Base-by-base conservation (phyloP, 2,329 filamentous ascomycete genomes). In the Alternaria ethzedia region DNA sequence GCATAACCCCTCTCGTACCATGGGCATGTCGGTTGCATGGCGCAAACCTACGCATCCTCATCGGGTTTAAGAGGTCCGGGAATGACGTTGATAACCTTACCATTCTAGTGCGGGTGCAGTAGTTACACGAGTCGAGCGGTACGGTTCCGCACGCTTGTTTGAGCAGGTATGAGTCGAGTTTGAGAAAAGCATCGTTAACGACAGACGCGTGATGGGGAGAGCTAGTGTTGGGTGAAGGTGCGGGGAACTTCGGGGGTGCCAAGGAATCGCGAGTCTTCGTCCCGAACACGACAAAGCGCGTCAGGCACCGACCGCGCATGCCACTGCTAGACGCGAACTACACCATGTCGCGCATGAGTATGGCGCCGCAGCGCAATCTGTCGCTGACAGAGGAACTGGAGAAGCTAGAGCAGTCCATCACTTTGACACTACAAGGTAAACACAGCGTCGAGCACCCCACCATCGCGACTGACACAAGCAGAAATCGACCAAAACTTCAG, bases 401-500 rank as follows among this genome's bases (percentile, higher is more conserved):
- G 82, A 94, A 91, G 80, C 85, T 99, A 5, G 96, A 99, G 80
- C 96, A 99, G 79, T 96, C 93, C 21, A 98, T 99, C 72, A 99
- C 96, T 0, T 85, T 98, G 44, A 98, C 95, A 0, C 85, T 99
- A 21, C 96, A 98, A 90, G 93, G 93, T 76, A 72, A 72, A 71
- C 66, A 74, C 63, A 52, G 56, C 46, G 17, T n/a, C 6, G 46
- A 17, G 17, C 69, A 59, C 71, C 71, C 72, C 73, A 58, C 72
- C 58, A 64, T 63, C 66, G 52, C 64, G 65, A 71, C 72, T 78
- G 45, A 77, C 72, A 12, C 12, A 8, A 41, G 15, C 74, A 96
- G 96, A 99, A 84, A 99, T 99, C 83, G 96, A 99, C 79, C 92
- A 93, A 81, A 99, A 99, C 82, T 99, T 99, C 80, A 97, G 93